Evolutionary conservation across 2,329 filamentous ascomycete species (phyloP).

Genomic region (Pseudogymnoascus sp.): DNA sequence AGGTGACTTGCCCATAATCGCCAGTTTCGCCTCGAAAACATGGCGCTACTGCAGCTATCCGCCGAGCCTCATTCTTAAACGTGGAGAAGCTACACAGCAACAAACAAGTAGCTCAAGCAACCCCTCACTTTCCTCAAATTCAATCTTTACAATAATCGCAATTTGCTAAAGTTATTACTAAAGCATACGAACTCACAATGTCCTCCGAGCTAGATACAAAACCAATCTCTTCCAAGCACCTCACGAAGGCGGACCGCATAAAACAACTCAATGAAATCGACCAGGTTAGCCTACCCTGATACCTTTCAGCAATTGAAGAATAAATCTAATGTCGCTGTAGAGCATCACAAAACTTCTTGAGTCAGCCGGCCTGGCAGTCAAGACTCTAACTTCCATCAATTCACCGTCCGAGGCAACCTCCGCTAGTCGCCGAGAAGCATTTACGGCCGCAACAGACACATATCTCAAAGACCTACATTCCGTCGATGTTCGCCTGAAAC

Average conservation of each 20-base stretch:
- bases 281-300: conserved; percentile 37
- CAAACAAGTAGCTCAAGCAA: not conserved
- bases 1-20: not conserved
- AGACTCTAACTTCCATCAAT: conserved; percentile 48
- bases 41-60: conserved; percentile 12
- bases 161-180: not conserved
- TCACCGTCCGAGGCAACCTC: conserved; percentile 12
- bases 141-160: not conserved
- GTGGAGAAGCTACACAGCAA: conserved; percentile 3
- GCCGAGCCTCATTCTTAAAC: conserved; percentile 11
- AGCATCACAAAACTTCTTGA: conserved; percentile 41
- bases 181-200: not conserved
- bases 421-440: conserved; percentile 33
- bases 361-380: conserved; percentile 53
- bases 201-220: not conserved
- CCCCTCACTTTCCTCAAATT: not conserved
- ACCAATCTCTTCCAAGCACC: conserved; percentile 26
- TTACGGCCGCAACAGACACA: conserved; percentile 51
- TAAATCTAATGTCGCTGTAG: conserved; percentile 14
- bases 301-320: not conserved
- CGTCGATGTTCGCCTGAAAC: conserved; percentile 65
- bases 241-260: conserved; percentile 70
- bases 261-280: conserved; percentile 74
- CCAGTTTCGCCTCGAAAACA: conserved; percentile 6
- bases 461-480: conserved; percentile 68